Base-by-base conservation (phyloP, 805 yeast species). In the Wickerhamiella nectarea region DNA sequence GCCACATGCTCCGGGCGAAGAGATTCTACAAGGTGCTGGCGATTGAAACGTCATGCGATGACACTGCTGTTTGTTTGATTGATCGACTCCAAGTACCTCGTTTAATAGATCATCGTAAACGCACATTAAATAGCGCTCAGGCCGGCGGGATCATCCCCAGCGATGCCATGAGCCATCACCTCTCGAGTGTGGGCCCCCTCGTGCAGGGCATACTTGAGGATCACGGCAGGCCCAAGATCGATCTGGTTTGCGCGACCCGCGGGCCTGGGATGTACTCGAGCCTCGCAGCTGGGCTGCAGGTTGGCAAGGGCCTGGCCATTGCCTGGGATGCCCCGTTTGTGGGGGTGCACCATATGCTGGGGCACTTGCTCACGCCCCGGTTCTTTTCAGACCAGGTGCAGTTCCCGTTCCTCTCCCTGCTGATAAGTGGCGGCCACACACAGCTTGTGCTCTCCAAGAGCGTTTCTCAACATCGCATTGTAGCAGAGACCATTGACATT, bases 241-340 rank as follows among this genome's bases (percentile, higher is more conserved):
- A 83, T 56, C 57, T 91, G 37, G 71, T 91, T 1, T 81, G 94
- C 59, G 94, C 80, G 4, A 91, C 98, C 0, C 65, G 94, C 51
- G 98, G 98, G 0, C 98, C 98, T 0, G 98, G 98, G 0, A 85
- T 91, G 95, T 73, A 77, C 7, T 95, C 96, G 0, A 80, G 94
- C 0, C 65, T 91, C 11, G 71, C 84, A 8, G 79, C 84, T 0
- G 93, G 96, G 1, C 66, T 81, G 19, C 91, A 82, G 54, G 62
- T 84, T 34, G 94, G 94, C 0, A 80, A 84, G 53, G 98, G 97
- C 0, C 64, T 91, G 10, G 65, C 86, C 1, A 63, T 80, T 0
- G 96, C 87, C 0, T 80, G 85, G 80, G 59, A 71, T 11, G 71
- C 66, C 6, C 96, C 95, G 0, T 55, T 84, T 15, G 66, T 91